Base-by-base conservation (phyloP, 257 asterid genomes). In the Solanum tacnaense region DNA sequence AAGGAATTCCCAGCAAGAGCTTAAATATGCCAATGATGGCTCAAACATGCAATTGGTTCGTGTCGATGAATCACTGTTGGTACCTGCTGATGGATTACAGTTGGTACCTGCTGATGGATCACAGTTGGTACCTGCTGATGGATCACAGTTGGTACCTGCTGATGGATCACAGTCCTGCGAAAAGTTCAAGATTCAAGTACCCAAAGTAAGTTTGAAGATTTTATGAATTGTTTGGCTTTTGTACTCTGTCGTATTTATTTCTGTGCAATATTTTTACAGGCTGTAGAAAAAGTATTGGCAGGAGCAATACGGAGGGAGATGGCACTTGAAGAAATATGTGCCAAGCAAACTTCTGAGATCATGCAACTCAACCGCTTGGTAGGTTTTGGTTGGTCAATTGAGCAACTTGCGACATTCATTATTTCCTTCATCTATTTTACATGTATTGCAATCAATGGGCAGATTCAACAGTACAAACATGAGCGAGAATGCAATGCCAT, bases 261-360 rank as follows among this genome's bases (percentile, higher is more conserved):
- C 39, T 49, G 44, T 29, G 44, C 70, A 46, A 81, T 29, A 82
- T 90, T 85, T 36, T 89, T 89, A 88, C 94, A 97, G 99, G 98
- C 98, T 39, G 99, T 97, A 38, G 98, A 97, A 91, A 97, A 92
- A 92, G 99, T 97, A 73, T 90, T 97, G 93, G 98, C 99, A 44
- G 99, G 99, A 88, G 98, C 98, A 58, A 96, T 97, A 91, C 93
- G 99, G 86, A 96, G 99, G 92, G 99, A 97, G 96, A 97, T 96
- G 99, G 98, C 99, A 89, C 87, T 96, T 65, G 99, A 97, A 93
- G 99, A 95, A 90, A 87, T 96, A 49, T 96, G 96, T 90, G 90
- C 94, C 86, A 94, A 94, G 91, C 98, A 95, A 88, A 94, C 89
- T 76, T 91, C 95, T 82, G 98, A 96, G 91, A 95, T 97, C 92